phyloP scores from a whole-genome alignment of 257 asterid species.

The Jasminum sambac region DNA sequence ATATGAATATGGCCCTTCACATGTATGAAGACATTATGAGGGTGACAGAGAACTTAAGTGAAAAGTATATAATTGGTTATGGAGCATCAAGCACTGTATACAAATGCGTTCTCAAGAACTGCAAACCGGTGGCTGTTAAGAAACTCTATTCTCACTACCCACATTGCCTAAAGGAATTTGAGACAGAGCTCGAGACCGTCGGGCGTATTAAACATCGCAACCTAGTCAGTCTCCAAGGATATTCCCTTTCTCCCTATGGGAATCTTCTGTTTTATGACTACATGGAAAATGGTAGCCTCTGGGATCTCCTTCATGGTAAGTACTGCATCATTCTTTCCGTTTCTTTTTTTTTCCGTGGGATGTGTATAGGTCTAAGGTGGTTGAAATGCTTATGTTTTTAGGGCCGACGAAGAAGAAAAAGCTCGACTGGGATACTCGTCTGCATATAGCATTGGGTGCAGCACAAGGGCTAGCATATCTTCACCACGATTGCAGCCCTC shows the following conservation, averaged over 20 bases:
- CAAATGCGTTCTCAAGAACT: conserved; percentile 86
- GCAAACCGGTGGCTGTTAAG: conserved; percentile 90
- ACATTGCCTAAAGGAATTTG: conserved; percentile 77
- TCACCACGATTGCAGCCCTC: conserved; percentile 90
- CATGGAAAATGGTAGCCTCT: conserved; percentile 97
- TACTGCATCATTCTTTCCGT: background rate
- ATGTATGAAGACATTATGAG: conserved; percentile 95
- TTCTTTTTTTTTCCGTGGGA: too few species aligned
- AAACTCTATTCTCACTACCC: conserved; percentile 81
- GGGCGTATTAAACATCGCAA: conserved; percentile 95
- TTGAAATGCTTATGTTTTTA: conserved; percentile 22
- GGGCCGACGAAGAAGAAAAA: conserved; percentile 71
- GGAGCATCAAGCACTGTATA: conserved; percentile 97
- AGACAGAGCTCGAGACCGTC: conserved; percentile 85
- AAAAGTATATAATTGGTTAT: conserved; percentile 77
- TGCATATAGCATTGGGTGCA: conserved; percentile 70
- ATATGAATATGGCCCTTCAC: conserved; percentile 98
- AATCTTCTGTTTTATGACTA: conserved; percentile 86
- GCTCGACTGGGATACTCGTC: conserved; percentile 77
- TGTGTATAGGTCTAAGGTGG: background rate
- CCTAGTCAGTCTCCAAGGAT: conserved; percentile 89
- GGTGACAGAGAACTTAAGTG: conserved; percentile 86
- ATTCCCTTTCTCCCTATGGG: conserved; percentile 78
- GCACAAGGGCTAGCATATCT: conserved; percentile 92
- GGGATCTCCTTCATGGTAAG: conserved; percentile 93